Base-by-base conservation (phyloP, 148 eudicot species). In the Dysphania ambrosioides region DNA sequence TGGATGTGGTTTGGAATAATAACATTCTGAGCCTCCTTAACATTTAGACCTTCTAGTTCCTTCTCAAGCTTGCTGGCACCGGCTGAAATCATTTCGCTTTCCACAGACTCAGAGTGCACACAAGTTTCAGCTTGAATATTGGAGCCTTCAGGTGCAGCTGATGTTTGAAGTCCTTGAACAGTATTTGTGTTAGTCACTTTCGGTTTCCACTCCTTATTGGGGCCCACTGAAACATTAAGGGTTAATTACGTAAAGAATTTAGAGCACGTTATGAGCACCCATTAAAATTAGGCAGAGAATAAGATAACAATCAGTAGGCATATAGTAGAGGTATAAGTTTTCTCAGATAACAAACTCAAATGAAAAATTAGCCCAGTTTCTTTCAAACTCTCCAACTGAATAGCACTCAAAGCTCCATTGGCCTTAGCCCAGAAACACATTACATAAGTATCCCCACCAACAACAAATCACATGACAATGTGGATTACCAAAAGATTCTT, bases 171-270 rank as follows among this genome's bases (percentile, higher is more conserved):
- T 66, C 78, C 87, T 63, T 84, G 88, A 80, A 82, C 77, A 73
- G 80, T 34, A 79, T 64, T 82, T 66, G 86, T 34, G 63, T 66
- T 87, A 12, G 81, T 77, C 41, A 91, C 79, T 75, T 90, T 92
- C 26, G 92, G 91, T 80, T 90, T 92, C 97, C 97, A 90, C 82
- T 92, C 97, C 84, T 84, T 92, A 56, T 77, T 80, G 58, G 87
- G 82, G 49, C 87, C 92, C 55, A 82, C 90, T 84, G 81, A 58
- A 42, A 27, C 18, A 71, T 34, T 4, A 72, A 26, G 68, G 67
- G 10, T 44, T 47, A 10, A 26, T 65, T 18, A 41, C 3, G 23
- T 35, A 19, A 72, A 31, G 34, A 27, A 53, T 53, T 10, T 27
- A 16, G 9, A 29, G 34, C 10, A 35, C 66, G 27, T 36, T 40